These are phyloP conservation scores for Fusarium buxicola DNA, from an alignment of 2,329 filamentous ascomycete species.

Conservation along the genomic window DNA sequence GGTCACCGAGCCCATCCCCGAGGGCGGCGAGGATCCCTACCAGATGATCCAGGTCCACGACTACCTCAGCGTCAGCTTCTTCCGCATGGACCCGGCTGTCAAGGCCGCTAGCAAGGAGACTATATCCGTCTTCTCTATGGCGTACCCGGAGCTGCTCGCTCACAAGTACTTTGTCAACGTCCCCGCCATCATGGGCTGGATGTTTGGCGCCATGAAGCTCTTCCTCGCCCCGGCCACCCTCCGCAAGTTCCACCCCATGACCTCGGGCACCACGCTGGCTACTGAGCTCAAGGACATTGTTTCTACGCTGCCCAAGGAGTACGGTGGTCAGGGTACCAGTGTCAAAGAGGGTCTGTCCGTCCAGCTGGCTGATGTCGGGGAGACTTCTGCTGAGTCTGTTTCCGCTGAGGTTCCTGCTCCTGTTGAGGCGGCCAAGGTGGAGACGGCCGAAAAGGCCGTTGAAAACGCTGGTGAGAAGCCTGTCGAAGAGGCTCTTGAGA, in stretches of 20 bases:
- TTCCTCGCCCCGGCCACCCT: slow-evolving; percentile 79
- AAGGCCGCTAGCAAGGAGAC: slow-evolving; percentile 83
- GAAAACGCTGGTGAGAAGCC: slow-evolving; percentile 34
- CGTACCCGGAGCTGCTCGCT: slow-evolving; percentile 86
- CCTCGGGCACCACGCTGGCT: slow-evolving; percentile 77
- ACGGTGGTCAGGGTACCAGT: slow-evolving; percentile 77
- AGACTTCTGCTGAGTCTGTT: slow-evolving; percentile 21
- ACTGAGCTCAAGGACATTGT: slow-evolving; percentile 69
- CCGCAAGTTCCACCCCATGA: slow-evolving; percentile 83
- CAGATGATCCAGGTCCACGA: slow-evolving; percentile 95
- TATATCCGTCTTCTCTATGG: slow-evolving; percentile 81
- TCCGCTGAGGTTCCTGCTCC: slow-evolving; percentile 18
- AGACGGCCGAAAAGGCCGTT: slow-evolving; percentile 30
- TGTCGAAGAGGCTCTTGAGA: slow-evolving; percentile 32
- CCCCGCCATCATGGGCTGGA: slow-evolving; percentile 89
- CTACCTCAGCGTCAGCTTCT: slow-evolving; percentile 88
- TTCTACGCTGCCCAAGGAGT: slow-evolving; percentile 75
- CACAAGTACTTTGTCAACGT: slow-evolving; percentile 98
- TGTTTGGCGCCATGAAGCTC: slow-evolving; percentile 80
- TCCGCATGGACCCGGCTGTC: slow-evolving; percentile 81
- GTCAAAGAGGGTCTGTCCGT: slow-evolving; percentile 54
- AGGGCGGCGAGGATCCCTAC: slow-evolving; percentile 83
- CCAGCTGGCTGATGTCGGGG: slow-evolving; percentile 36
- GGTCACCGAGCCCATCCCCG: slow-evolving; percentile 77
- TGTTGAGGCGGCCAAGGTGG: slow-evolving; percentile 33